A percentile compares a stretch with the other conserved stretches of the same genome.
These are phyloP conservation scores for Letharia columbiana DNA, from an alignment of 495 filamentous ascomycete species.

Conservation along the genomic window DNA sequence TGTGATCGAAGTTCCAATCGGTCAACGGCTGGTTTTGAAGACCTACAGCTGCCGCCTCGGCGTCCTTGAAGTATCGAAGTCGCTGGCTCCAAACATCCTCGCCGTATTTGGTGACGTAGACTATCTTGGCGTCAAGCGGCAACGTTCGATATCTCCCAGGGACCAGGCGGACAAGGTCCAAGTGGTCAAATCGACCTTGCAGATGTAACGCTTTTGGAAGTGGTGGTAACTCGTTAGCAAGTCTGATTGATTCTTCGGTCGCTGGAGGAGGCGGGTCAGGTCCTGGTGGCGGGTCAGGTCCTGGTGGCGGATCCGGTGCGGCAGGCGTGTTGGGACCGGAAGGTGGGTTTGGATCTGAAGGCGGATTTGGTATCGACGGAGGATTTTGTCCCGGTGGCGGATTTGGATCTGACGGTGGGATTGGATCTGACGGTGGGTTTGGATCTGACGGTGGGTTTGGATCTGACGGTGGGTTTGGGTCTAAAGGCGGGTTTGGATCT, in stretches of 20 bases:
- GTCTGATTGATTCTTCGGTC: background rate
- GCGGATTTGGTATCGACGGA: background rate
- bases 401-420: background rate
- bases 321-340: background rate
- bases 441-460: too few relatives aligned
- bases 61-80: background rate
- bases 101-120: background rate
- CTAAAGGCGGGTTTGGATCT: background rate
- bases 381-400: background rate
- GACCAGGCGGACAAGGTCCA: background rate
- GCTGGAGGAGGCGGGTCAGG: background rate
- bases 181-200: background rate
- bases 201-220: background rate
- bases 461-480: too few relatives aligned
- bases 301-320: background rate
- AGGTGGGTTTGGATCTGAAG: background rate
- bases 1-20: background rate
- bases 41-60: background rate
- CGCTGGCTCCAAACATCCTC: background rate
- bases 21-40: background rate
- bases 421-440: background rate
- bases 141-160: background rate
- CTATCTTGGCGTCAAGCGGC: background rate
- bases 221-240: background rate
- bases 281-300: background rate